phyloP scores from a whole-genome alignment of 805 yeast species.

The Teunomyces funiuensis region DNA sequence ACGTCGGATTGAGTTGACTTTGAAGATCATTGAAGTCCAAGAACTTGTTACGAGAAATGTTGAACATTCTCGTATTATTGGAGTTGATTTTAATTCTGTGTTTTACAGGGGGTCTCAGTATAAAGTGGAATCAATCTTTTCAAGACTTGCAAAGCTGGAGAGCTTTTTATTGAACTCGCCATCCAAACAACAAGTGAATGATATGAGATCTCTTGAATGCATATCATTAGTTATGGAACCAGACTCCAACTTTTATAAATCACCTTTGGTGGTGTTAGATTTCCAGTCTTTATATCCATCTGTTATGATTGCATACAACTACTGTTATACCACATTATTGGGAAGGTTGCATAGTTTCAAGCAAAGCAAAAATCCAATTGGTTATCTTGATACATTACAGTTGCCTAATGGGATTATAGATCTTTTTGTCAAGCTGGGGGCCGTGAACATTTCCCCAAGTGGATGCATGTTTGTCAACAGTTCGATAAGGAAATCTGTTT shows the following conservation, averaged over 20 bases:
- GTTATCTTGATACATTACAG: conserved; percentile 46
- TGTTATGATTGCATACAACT: conserved; percentile 84
- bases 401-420: conserved; percentile 59
- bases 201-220: conserved; percentile 82
- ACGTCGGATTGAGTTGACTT: conserved; percentile 43
- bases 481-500: conserved; percentile 62
- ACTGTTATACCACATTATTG: conserved; percentile 73
- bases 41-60: conserved; percentile 70
- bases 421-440: conserved; percentile 47
- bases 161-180: conserved; percentile 76
- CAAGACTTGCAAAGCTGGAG: conserved; percentile 74
- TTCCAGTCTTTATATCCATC: conserved; percentile 95
- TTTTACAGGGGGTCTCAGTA: conserved; percentile 90
- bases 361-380: conserved; percentile 49
- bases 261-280: conserved; percentile 87
- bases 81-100: conserved; percentile 87
- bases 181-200: conserved; percentile 72
- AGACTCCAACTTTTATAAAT: conserved; percentile 74
- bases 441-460: conserved; percentile 75
- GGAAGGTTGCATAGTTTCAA: conserved; percentile 60
- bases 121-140: conserved; percentile 83
- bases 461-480: conserved; percentile 77
- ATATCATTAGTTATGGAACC: conserved; percentile 95
- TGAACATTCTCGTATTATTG: conserved; percentile 83
- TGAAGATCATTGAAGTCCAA: conserved; percentile 52